Evolutionary conservation across 495 filamentous ascomycete species (phyloP), one percentile per base, ranked within the genome.

Genomic region (Usnea hakonensis): DNA sequence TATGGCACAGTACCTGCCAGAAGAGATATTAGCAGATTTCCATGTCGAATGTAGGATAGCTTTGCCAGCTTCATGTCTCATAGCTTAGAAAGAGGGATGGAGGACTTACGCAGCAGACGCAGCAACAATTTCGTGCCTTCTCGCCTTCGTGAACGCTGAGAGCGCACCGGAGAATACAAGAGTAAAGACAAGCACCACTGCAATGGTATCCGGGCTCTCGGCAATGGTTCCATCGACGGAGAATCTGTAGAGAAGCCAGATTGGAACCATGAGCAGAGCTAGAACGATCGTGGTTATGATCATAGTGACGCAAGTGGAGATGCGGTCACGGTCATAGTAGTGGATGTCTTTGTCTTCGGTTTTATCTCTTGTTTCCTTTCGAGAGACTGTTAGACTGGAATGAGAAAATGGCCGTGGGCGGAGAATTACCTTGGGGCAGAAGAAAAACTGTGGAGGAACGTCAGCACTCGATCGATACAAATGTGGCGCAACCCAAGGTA

Each of bases 121-220:
- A 16, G 74, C 76, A 60, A 79, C 74, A n/a, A 79, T 67, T 60
- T 79, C 76, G 57, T 77, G 74, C 23, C 76, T 54, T 61, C 64
- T 68, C 1, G 76, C 76, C 36, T 71, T 76, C 1, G 76, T 79
- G 17, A 77, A 53, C 0, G 66, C 41, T 13, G 66, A 69, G 58
- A 78, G 69, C 0, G 69, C 70, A 0, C 69, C 73, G 5, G 66
- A 70, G 57, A 78, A 79, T 2, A 75, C 19, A 1, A 77, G 59
- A 0, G 74, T 75, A 58, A 75, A 75, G 0, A 70, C 61, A 21
- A 72, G 56, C 8, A 77, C 58, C 2, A 77, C 59, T 5, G 57
- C 67, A 13, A 77, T 67, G 9, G 68, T 59, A 6, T 53, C 37
- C 2, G 57, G 19, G 13, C 54, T 62, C 1, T 64, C 60, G 26